Evolutionary conservation across 352 stramenopile genomes (phyloP), one percentile per base, ranked within the genome.

Genomic region (Phytophthora macrochlamydospora): DNA sequence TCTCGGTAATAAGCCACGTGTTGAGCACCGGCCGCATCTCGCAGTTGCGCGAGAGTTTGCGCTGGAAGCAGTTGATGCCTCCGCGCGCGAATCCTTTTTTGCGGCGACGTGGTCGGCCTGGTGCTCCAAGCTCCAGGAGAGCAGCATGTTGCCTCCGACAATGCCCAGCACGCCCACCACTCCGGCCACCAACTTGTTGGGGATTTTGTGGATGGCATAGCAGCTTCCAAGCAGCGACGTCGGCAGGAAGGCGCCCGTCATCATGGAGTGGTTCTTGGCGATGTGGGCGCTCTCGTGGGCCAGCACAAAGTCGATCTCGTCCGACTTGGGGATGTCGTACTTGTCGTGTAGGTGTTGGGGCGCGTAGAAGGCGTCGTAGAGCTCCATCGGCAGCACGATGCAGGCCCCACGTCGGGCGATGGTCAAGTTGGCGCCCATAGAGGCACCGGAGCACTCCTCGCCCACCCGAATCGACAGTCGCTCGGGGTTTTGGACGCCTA

Each of bases 301-400:
- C 4, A 95, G 65, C 12, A 94, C 84, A 56, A 95, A 95, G 60
- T 95, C 77, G 49, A 93, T 85, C 65, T 95, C 87, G 51, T 93
- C 82, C 29, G 75, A 75, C 51, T 73, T 76, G 14, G 87, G 85
- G 45, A 90, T 85, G 58, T 82, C 73, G 59, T 87, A 86, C 50
- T 78, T 69, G 14, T 68, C 56, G 32, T 81, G 76, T 45, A 85
- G 40, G 42, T 82, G 79, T 0, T 55, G 33, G 1, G 78, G 80
- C 2, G 83, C 80, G 64, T 91, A 81, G 71, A 91, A 95, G 4
- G 85, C 87, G 13, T 92, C 79, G 65, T 95, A 95, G n/a, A 95
- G 68, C 43, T 92, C 80, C 35, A 87, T 70, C 5, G 87, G 85
- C n/a, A 95, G 65, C 32, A 93, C 76, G 33, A 95, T 77, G 55